Percentiles rank a stretch among this genome's conserved stretches.
These are phyloP conservation scores for Gaultheria prostrata DNA, from an alignment of 148 eudicot genomes.

Conservation along the genomic window DNA sequence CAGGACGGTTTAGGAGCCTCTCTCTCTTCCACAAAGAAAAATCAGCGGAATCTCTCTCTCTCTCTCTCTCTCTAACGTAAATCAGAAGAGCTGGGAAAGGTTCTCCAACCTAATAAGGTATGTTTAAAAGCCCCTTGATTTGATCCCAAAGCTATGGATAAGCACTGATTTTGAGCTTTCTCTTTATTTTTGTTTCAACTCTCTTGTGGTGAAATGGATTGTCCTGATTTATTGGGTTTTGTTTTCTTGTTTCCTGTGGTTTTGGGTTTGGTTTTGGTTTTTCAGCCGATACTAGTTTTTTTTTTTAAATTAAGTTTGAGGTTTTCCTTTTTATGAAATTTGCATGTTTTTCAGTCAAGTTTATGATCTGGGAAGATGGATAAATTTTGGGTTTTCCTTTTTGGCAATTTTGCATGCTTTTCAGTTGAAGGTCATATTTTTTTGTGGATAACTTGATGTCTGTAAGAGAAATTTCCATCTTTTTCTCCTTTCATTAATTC, in stretches of 20 bases:
- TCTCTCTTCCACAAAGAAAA: not conserved
- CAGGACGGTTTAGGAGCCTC: not conserved
- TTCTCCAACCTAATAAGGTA: not conserved
- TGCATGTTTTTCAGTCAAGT: not conserved
- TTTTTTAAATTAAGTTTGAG: not conserved
- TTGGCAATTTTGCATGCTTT: no score
- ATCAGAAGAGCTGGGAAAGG: not conserved
- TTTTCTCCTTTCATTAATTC: not conserved
- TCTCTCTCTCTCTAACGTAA: not conserved
- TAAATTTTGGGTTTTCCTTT: not conserved
- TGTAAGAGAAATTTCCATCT: not conserved
- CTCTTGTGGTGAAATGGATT: not conserved
- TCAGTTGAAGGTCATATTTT: no score
- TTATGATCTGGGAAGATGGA: not conserved
- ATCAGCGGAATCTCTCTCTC: not conserved
- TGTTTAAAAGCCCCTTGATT: not conserved
- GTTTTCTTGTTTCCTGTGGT: not conserved
- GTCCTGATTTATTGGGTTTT: not conserved
- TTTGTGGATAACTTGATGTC: not conserved
- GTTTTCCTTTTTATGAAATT: not conserved
- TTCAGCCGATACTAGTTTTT: not conserved
- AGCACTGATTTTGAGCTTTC: not conserved
- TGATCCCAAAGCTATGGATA: not conserved
- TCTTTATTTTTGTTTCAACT: slow-evolving; percentile 1
- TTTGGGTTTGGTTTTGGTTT: not conserved